Evolutionary conservation across 257 asterid genomes (phyloP).

Genomic region (Anisodus acutangulus): DNA sequence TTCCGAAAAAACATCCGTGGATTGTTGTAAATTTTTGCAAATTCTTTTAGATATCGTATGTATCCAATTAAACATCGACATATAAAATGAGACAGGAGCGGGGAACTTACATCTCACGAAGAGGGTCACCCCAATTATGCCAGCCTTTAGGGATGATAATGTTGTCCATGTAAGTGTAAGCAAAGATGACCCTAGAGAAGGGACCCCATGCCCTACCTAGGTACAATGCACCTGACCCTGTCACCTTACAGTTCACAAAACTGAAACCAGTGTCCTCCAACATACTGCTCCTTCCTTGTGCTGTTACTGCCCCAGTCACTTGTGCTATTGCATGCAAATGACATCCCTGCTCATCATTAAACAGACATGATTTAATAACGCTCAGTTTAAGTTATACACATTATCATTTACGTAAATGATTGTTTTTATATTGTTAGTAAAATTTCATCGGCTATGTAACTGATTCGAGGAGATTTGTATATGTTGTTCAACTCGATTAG

Average conservation of each 20-base stretch:
- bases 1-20: too few species aligned
- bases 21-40: too few species aligned
- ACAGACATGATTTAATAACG: not conserved
- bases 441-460: too few species aligned
- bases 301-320: conserved; percentile 84
- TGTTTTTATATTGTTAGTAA: too few species aligned
- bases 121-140: conserved; percentile 97
- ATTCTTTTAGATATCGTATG: too few species aligned
- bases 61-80: not conserved
- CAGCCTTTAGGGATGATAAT: conserved; percentile 92
- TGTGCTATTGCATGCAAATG: conserved; percentile 84
- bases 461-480: too few species aligned
- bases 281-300: conserved; percentile 79
- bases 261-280: conserved; percentile 83
- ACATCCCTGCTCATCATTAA: conserved; percentile 50
- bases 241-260: conserved; percentile 84
- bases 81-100: not conserved
- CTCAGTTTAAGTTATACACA: too few species aligned
- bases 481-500: too few species aligned
- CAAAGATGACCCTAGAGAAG: conserved; percentile 86
- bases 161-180: conserved; percentile 90
- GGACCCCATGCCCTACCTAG: conserved; percentile 99
- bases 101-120: conserved; percentile 73
- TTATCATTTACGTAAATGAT: too few species aligned
- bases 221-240: conserved; percentile 91